Percentiles rank a stretch among this genome's conserved stretches.
Conservation (phyloP, 106 monocot genomes). For the Acanthochlamys bracteata region DNA sequence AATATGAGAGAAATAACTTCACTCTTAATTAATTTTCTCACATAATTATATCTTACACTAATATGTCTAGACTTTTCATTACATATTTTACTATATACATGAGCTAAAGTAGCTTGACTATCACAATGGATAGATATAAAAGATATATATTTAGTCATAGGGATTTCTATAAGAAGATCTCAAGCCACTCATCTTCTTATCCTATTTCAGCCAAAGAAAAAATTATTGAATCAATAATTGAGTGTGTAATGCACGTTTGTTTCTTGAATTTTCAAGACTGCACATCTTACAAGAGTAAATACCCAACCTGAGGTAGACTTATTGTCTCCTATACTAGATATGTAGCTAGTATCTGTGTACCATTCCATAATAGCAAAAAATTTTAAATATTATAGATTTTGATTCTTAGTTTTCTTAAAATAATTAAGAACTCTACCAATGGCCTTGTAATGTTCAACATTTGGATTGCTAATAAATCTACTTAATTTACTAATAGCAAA, state of each 20-base stretch:
- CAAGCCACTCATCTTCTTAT: slow-evolving; percentile 5
- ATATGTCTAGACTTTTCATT: slow-evolving; percentile 16
- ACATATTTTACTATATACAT: slow-evolving; percentile 1
- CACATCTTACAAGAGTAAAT: neutral
- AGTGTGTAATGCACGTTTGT: slow-evolving; percentile 2
- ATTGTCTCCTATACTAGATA: no score
- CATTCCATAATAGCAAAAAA: neutral
- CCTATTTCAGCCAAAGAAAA: neutral
- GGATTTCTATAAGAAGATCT: slow-evolving; percentile 8
- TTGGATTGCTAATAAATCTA: neutral
- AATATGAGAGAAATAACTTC: slow-evolving; percentile 1
- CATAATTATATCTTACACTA: slow-evolving; percentile 6
- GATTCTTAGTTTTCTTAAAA: neutral
- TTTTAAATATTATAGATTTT: neutral
- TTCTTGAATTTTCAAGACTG: slow-evolving; percentile 9
- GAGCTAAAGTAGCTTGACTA: slow-evolving; percentile 8
- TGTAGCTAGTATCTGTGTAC: neutral
- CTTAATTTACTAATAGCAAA: slow-evolving; percentile 1
- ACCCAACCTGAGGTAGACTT: neutral
- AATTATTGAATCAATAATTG: neutral
- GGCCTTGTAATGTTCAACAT: neutral
- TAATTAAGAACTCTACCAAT: neutral
- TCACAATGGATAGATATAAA: slow-evolving; percentile 6
- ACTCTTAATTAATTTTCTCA: neutral
- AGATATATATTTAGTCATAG: neutral